Conservation (phyloP, 306 rosid genomes). For the Hippophae tibetana region DNA sequence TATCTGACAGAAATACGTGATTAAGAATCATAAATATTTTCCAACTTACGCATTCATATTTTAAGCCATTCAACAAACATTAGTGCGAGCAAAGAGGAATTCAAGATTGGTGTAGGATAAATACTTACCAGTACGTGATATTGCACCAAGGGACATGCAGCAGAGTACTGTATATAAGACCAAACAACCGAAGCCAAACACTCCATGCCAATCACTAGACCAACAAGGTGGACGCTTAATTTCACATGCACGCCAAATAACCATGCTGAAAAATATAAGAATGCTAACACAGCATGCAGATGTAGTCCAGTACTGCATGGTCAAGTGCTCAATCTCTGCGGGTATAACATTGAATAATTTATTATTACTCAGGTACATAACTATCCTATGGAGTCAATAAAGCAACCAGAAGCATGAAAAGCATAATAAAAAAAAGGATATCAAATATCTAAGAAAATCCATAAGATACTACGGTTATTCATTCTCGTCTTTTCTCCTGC, state of each 20-base stretch:
- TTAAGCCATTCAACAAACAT: constrained; percentile 1
- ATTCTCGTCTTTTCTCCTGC: neutral
- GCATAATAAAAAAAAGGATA: neutral
- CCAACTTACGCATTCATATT: neutral
- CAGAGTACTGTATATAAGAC: constrained; percentile 37
- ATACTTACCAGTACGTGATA: constrained; percentile 45
- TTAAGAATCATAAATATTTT: neutral
- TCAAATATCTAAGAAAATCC: neutral
- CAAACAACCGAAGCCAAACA: constrained; percentile 34
- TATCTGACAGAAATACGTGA: neutral
- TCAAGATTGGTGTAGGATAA: neutral
- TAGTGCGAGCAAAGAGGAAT: neutral
- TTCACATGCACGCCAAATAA: constrained; percentile 17
- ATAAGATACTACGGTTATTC: neutral
- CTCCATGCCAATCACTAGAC: constrained; percentile 29
- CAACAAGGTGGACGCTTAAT: constrained; percentile 2
- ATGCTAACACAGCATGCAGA: constrained; percentile 64
- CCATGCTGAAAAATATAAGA: constrained; percentile 41
- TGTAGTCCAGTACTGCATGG: constrained; percentile 80
- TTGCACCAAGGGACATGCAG: constrained; percentile 35
- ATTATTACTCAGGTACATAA: neutral
- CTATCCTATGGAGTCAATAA: neutral
- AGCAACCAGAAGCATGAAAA: neutral
- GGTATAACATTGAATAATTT: constrained; percentile 15
- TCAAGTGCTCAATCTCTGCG: constrained; percentile 66